These are phyloP conservation scores for Nakazawaea molendinolei DNA, from an alignment of 805 yeast species.

Conservation along the genomic window DNA sequence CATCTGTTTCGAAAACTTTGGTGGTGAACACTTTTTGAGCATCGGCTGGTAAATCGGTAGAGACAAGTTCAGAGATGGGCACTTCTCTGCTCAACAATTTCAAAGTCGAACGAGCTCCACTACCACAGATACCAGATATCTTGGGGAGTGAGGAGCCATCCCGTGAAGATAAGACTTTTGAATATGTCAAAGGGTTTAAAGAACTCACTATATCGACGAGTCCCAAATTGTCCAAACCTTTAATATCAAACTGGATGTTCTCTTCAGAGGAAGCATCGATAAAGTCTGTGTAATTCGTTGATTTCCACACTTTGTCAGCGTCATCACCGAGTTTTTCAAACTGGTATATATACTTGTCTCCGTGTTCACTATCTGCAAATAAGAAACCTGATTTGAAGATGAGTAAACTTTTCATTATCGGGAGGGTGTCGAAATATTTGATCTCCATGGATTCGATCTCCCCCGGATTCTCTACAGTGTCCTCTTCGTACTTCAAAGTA, in stretches of 20 bases:
- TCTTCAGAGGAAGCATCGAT: constrained; percentile 16
- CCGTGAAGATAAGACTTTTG: constrained; percentile 24
- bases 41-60: constrained; percentile 66
- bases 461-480: constrained; percentile 26
- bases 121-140: constrained; percentile 36
- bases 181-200: constrained; percentile 47
- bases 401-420: constrained; percentile 45
- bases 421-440: constrained; percentile 73
- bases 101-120: constrained; percentile 37
- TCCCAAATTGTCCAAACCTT: constrained; percentile 47
- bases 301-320: constrained; percentile 26
- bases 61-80: constrained; percentile 54
- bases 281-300: constrained; percentile 28
- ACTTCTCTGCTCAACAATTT: constrained; percentile 51
- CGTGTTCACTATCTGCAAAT: constrained; percentile 56
- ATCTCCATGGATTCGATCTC: constrained; percentile 37
- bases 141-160: constrained; percentile 29
- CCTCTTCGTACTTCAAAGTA: constrained; percentile 39
- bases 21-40: constrained; percentile 64
- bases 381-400: constrained; percentile 73
- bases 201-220: constrained; percentile 44
- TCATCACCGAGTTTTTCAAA: constrained; percentile 68
- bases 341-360: constrained; percentile 67
- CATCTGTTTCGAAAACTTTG: constrained; percentile 35
- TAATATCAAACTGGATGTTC: constrained; percentile 22